These are phyloP conservation scores for Eutrema japonicum DNA, from an alignment of 345 rosid genomes.

Conservation along the genomic window DNA sequence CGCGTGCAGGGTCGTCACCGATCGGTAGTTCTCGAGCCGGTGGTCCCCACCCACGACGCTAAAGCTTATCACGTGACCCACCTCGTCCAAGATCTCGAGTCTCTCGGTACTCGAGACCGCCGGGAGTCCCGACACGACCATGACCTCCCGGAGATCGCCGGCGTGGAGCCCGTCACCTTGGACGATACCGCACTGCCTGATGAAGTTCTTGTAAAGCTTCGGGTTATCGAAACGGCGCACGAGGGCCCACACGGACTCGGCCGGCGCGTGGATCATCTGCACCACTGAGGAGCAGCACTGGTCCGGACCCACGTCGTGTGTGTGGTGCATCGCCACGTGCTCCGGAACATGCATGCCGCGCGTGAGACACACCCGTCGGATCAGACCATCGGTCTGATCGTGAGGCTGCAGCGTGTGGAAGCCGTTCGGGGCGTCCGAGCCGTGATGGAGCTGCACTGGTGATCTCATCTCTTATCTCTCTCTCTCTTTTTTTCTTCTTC, in stretches of 20 bases:
- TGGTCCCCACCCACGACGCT: constrained; percentile 92
- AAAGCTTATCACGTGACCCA: constrained; percentile 73
- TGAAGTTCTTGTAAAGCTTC: constrained; percentile 73
- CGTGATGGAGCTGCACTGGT: constrained; percentile 55
- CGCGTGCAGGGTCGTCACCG: constrained; percentile 76
- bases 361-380: constrained; percentile 38
- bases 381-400: constrained; percentile 42
- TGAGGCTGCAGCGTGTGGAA: constrained; percentile 40
- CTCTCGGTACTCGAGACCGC: constrained; percentile 79
- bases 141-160: constrained; percentile 76
- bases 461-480: constrained; percentile 56
- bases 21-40: constrained; percentile 69
- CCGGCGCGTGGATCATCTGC: constrained; percentile 64
- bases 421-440: constrained; percentile 33
- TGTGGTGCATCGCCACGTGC: constrained; percentile 57
- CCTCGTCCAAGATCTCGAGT: constrained; percentile 86
- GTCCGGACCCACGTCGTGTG: constrained; percentile 53
- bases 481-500: not conserved
- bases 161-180: constrained; percentile 68
- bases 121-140: constrained; percentile 83
- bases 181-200: constrained; percentile 75
- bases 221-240: constrained; percentile 88
- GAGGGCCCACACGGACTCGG: constrained; percentile 71
- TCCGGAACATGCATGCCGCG: constrained; percentile 55
- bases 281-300: constrained; percentile 78